Evolutionary conservation across 345 rosid species (phyloP).

Genomic region (Balakata baccata): DNA sequence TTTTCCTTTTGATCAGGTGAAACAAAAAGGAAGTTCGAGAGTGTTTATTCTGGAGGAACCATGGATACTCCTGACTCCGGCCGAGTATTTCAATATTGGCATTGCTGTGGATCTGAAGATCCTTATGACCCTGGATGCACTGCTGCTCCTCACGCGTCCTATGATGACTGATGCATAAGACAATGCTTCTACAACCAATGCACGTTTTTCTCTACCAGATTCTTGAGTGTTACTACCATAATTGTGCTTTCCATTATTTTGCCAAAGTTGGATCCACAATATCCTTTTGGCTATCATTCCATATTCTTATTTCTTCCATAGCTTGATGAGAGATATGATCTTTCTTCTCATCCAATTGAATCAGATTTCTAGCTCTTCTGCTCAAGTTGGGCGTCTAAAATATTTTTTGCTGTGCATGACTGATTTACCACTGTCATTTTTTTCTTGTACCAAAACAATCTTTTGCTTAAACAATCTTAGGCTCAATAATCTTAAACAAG

Average conservation of each 20-base stretch:
- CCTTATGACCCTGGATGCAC: slow-evolving; percentile 88
- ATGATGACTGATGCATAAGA: slow-evolving; percentile 56
- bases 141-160: slow-evolving; percentile 70
- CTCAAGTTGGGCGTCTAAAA: neutral
- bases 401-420: neutral
- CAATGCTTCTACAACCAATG: neutral
- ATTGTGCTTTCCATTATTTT: neutral
- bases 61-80: slow-evolving; percentile 81
- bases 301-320: neutral
- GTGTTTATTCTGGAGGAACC: slow-evolving; percentile 77
- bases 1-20: slow-evolving; percentile 48
- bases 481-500: no score
- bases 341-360: neutral
- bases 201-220: neutral
- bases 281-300: neutral
- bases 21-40: slow-evolving; percentile 90
- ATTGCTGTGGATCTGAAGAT: slow-evolving; percentile 92
- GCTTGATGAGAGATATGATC: neutral
- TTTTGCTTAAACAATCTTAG: no score
- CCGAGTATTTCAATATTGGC: slow-evolving; percentile 74
- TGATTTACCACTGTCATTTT: neutral
- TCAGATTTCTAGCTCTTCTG: neutral
- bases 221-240: neutral
- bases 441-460: neutral
- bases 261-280: neutral